Evolutionary conservation across 495 filamentous ascomycete genomes (phyloP), one percentile per base, ranked within the genome.

Genomic region (Xylaria longipes): DNA sequence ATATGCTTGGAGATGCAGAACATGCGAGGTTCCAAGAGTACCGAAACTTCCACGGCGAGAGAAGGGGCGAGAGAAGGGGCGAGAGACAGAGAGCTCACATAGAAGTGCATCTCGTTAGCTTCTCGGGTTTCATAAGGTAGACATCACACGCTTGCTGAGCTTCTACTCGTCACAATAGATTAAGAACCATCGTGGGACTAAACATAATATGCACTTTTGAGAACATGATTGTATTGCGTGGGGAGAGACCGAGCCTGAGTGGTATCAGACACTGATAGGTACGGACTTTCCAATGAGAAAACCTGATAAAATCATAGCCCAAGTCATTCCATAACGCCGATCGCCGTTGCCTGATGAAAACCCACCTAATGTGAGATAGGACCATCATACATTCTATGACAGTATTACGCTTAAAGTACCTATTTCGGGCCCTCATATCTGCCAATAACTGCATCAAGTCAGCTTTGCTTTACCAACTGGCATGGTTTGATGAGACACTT

Each of bases 321-420:
- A 61, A 76, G 72, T 61, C 72, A 76, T 68, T 70, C 65, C 75
- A 68, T 63, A 77, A 79, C 77, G 77, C 77, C 77, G 60, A 71
- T 79, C 77, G 77, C 77, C 77, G 71, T 75, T 76, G 69, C 77
- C 75, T 65, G 72, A 73, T 77, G 75, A 74, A 77, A 77, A 73
- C 76, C 75, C 77, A 76, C 71, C 77, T 63, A 65, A 65, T 74
- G 71, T 74, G 71, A 74, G 73, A 75, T 72, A 71, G 70, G 73
- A 60, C 71, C 71, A 72, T 64, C 69, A 65, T 45, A 65, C 69
- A 66, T 71, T 72, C 45, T 72, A 71, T 77, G 73, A 73, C 64
- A 69, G 60, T 76, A 73, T 75, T 76, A 74, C 61, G 72, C 71
- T 62, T 65, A 63, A 58, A 41, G 61, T 77, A 48, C 25, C 67